Conservation (phyloP, 2,329 filamentous ascomycete genomes). For the Cladophialophora exuberans region DNA sequence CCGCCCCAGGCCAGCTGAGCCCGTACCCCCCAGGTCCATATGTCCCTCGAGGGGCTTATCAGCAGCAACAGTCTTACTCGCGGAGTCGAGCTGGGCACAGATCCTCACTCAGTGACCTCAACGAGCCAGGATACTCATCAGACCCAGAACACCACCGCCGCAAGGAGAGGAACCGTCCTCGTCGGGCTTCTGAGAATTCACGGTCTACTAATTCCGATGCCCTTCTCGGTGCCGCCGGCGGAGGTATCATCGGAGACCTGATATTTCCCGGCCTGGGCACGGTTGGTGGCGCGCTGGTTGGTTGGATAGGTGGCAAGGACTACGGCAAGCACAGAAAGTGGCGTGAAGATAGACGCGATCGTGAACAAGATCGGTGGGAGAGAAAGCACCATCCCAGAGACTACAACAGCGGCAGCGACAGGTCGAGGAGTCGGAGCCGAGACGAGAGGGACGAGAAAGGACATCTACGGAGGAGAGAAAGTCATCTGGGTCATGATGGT, state of each 20-base stretch:
- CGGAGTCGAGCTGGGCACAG: slow-evolving; percentile 11
- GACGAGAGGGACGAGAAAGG: slow-evolving; percentile 9
- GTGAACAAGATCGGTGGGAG: slow-evolving; percentile 32
- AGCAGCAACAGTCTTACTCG: slow-evolving; percentile 22
- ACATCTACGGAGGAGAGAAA: slow-evolving; percentile 19
- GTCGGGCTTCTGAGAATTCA: slow-evolving; percentile 26
- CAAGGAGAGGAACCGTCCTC: slow-evolving; percentile 25
- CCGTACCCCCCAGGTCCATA: slow-evolving; percentile 18
- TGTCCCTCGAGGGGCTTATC: slow-evolving; percentile 16
- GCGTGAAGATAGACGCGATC: slow-evolving; percentile 29
- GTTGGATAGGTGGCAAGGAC: slow-evolving; percentile 34
- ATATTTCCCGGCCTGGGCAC: slow-evolving; percentile 35
- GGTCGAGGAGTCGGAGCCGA: slow-evolving; percentile 27
- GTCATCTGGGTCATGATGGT: slow-evolving; percentile 12
- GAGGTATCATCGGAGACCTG: slow-evolving; percentile 33
- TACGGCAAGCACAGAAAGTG: slow-evolving; percentile 34
- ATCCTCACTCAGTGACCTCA: slow-evolving; percentile 9
- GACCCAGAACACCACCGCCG: slow-evolving; percentile 32
- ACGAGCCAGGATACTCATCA: slow-evolving; percentile 28
- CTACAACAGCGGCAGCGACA: slow-evolving; percentile 7
- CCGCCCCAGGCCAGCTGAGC: slow-evolving; percentile 10
- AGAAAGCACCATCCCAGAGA: too few species aligned
- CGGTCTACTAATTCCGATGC: slow-evolving; percentile 31
- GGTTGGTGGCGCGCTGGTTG: slow-evolving; percentile 33
- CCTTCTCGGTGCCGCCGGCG: slow-evolving; percentile 33